Base-by-base conservation (phyloP, 768 basidiomycete species). In the Mycena leptocephala region DNA sequence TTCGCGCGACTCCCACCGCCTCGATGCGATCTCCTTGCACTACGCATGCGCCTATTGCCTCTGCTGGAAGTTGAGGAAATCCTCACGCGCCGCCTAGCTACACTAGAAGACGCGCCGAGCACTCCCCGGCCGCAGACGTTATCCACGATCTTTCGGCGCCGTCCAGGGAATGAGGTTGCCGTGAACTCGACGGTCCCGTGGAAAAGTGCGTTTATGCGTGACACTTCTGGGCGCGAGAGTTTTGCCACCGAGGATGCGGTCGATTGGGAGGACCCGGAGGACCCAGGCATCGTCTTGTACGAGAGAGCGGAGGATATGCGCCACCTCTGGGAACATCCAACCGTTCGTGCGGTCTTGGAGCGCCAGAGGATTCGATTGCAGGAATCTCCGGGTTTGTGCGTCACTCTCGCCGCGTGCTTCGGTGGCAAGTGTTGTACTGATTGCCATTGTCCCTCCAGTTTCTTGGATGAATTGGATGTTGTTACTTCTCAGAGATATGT, bases 351-450 rank as follows among this genome's bases (percentile, higher is more conserved):
- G n/a, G 77, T 94, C 61, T 82, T 95, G 76, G 84, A 85, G 5
- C 83, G 83, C 22, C 88, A 90, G 69, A 89, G 87, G 62, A 85
- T 94, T 78, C 85, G 91, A 51, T 83, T 94, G 33, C 91, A 95
- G 81, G 94, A 95, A 75, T 89, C 91, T 85, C 89, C 91, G 43
- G 94, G 94, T 68, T 95, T 95, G 95, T 95, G 79, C 79, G 94
- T 48, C 18, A 14, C 7, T 32, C 1, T 13, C 24, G 8, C 63
- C 30, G 26, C 46, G 26, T 33, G 16, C 28, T 51, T 39, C 20
- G 72, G n/a, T n/a, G n/a, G n/a, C n/a, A n/a, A n/a, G n/a, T n/a
- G n/a, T n/a, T 46, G 26, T 10, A 41, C 39, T 41, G 39, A 9
- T n/a, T 18, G 46, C 30, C 51, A 51, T 43, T 48, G 74, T 59